Base-by-base conservation (phyloP, 2,329 filamentous ascomycete species). In the Penicillium sp. region DNA sequence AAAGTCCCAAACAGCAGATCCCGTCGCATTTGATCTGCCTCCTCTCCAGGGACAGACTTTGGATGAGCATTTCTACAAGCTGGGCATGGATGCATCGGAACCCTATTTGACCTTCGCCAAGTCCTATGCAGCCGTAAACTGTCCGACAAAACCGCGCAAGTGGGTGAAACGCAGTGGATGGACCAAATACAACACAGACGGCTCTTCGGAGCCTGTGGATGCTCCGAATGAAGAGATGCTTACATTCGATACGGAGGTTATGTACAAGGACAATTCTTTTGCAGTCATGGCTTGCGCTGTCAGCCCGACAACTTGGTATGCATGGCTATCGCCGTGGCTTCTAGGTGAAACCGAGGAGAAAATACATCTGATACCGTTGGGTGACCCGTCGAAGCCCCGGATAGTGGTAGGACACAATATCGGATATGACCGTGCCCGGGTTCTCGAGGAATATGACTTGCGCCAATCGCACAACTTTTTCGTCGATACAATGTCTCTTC, bases 221-320 rank as follows among this genome's bases (percentile, higher is more conserved):
- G 85, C 87, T 10, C 95, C 96, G 0, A 82, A 93, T 59, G 93
- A 95, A 70, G 78, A 84, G 3, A 88, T 93, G 82, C 80, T 98
- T 54, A 93, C 90, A 37, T 99, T 99, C 67, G 95, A 99, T 75
- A 96, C 93, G 1, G 95, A 99, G 75, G 93, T 97, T 47, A 88
- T 99, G 88, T 99, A 89, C 85, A 96, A 96, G 72, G 87, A 95
- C 70, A 93, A 88, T 63, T 88, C 90, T 0, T 99, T 92, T 74
- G 92, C 96, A 0, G 92, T 96, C 56, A 98, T 99, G 92, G 95
- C 96, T 23, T 98, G 93, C 72, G 95, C 96, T 14, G 90, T 88
- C 19, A 92, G 92, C 65, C 88, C 91, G 0, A 93, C 87, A 3
- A 88, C 92, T 29, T 99, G 96, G 96, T 99, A 99, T 77, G 91